Evolutionary conservation across 495 filamentous ascomycete species (phyloP).

Genomic region (Tuber microsphaerosporum): DNA sequence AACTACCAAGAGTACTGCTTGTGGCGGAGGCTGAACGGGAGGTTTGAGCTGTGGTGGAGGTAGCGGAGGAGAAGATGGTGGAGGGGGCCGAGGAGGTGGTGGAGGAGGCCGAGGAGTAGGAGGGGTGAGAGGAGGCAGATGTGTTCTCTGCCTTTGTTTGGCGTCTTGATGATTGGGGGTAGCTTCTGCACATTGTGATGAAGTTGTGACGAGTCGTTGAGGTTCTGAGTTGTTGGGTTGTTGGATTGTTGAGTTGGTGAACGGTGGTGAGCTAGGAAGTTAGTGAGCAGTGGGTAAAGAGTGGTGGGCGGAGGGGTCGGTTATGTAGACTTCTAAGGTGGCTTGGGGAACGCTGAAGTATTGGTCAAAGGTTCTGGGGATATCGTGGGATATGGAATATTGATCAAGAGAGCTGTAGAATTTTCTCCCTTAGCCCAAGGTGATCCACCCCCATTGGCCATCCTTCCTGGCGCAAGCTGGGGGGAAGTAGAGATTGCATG

Average conservation of each 20-base stretch:
- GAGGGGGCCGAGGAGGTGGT: background rate
- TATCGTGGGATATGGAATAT: background rate
- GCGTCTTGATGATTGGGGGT: background rate
- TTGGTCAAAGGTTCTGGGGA: background rate
- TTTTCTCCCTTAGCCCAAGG: background rate
- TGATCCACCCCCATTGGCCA: background rate
- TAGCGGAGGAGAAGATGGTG: background rate
- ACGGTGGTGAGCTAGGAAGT: background rate
- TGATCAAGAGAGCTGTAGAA: background rate
- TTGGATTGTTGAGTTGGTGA: background rate
- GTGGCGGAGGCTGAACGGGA: background rate
- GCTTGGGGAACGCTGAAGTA: background rate
- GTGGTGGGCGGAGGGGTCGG: background rate
- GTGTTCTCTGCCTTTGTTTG: background rate
- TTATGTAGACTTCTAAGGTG: background rate
- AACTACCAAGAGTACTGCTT: background rate
- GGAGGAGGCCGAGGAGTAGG: too few species aligned
- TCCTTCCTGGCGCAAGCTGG: background rate
- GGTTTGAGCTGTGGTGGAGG: background rate
- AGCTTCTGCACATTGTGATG: background rate
- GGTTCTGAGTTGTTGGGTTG: background rate
- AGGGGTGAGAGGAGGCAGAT: background rate
- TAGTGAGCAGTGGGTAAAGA: background rate
- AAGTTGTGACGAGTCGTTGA: background rate
- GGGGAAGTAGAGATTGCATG: background rate